A percentile compares a stretch with the other conserved stretches of the same genome.
phyloP scores from a whole-genome alignment of 2,329 filamentous ascomycete species.

The Cercospora nicotianae region DNA sequence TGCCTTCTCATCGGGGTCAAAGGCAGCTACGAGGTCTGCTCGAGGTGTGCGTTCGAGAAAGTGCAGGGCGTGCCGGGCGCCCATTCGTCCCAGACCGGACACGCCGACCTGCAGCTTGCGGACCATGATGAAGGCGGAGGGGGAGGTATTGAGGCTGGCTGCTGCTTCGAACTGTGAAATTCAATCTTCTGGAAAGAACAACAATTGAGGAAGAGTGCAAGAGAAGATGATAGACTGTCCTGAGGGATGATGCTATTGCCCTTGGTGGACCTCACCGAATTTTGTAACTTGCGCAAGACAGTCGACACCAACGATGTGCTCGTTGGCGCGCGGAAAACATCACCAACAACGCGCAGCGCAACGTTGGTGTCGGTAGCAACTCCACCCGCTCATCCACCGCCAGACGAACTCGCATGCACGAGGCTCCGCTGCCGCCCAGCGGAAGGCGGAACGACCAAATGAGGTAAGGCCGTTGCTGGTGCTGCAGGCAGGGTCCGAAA shows the following conservation, averaged over 20 bases:
- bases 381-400: neutral
- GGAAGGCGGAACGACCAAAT: neutral
- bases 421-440: neutral
- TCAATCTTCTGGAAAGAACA: neutral
- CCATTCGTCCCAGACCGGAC: conserved; percentile 53
- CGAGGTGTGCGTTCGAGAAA: conserved; percentile 50
- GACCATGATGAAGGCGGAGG: conserved; percentile 26
- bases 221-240: neutral
- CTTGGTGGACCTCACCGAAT: neutral
- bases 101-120: conserved; percentile 49
- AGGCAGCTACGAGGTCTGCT: conserved; percentile 51
- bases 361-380: neutral
- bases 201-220: neutral
- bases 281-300: neutral
- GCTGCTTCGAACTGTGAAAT: neutral
- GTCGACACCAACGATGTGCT: neutral
- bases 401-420: neutral
- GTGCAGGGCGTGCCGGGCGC: conserved; percentile 50
- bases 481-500: neutral
- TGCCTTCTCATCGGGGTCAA: conserved; percentile 46
- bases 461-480: neutral
- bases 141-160: neutral
- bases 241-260: too few relatives aligned
- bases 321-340: neutral
- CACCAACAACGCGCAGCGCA: neutral